phyloP scores from a whole-genome alignment of 768 basidiomycete species.

The Kwoniella bestiolae region DNA sequence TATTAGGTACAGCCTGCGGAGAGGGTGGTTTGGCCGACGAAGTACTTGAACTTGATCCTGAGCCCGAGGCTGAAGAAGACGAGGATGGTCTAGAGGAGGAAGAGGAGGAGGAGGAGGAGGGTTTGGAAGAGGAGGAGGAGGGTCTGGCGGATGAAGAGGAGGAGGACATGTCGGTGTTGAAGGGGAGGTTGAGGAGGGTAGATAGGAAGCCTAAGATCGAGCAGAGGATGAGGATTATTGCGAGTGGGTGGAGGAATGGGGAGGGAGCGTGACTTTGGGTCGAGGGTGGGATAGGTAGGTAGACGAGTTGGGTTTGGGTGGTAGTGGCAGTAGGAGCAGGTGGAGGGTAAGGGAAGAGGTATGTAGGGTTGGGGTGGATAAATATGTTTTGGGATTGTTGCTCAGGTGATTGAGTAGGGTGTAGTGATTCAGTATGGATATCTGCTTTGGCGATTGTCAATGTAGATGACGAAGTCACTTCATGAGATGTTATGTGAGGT shows the following conservation, averaged over 20 bases:
- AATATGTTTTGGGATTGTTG: no score
- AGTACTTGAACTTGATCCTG: constrained; percentile 24
- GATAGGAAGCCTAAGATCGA: constrained; percentile 22
- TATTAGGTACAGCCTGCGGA: constrained; percentile 36
- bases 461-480: background rate
- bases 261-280: background rate
- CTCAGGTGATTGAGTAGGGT: no score
- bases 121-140: constrained; percentile 12
- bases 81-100: constrained; percentile 15
- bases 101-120: constrained; percentile 34
- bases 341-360: background rate
- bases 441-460: background rate
- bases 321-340: background rate
- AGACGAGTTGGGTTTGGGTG: background rate
- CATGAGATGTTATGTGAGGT: background rate
- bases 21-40: constrained; percentile 18
- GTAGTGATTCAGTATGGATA: background rate
- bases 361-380: no score
- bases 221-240: constrained; percentile 16
- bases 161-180: constrained; percentile 21
- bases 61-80: constrained; percentile 17
- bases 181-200: constrained; percentile 13
- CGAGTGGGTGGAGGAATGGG: constrained; percentile 14
- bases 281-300: background rate
- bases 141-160: constrained; percentile 15